Base-by-base conservation (phyloP, 75 land plant species). In the Gnetum montanum region DNA sequence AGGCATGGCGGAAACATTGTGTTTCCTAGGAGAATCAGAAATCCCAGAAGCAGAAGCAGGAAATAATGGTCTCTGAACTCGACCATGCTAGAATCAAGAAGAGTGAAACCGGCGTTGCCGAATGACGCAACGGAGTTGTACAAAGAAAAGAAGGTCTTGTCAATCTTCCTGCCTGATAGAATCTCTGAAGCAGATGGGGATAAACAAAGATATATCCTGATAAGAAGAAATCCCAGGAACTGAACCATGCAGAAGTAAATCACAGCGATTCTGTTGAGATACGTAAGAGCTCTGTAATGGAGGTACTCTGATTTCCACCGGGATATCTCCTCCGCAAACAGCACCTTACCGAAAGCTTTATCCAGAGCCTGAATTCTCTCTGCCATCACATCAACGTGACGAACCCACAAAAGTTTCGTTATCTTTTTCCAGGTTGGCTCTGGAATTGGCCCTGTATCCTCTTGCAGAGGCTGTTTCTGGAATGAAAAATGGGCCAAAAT, bases 281-380 rank as follows among this genome's bases (percentile, higher is more conserved):
- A 55, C 7, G 35, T 31, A 8, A 55, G 12, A 16, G 67, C 68
- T 2, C 43, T 62, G 22, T 56, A 51, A n/a, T n/a, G n/a, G n/a
- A n/a, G n/a, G n/a, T n/a, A n/a, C n/a, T n/a, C n/a, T n/a, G n/a
- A n/a, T n/a, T n/a, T n/a, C n/a, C n/a, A n/a, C n/a, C n/a, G n/a
- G n/a, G n/a, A n/a, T n/a, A n/a, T n/a, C n/a, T n/a, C n/a, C n/a
- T n/a, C n/a, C n/a, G n/a, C n/a, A n/a, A n/a, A n/a, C n/a, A n/a
- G n/a, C n/a, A n/a, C n/a, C n/a, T n/a, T n/a, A n/a, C n/a, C n/a
- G n/a, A n/a, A n/a, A n/a, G n/a, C n/a, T n/a, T n/a, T n/a, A n/a
- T n/a, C n/a, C n/a, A n/a, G n/a, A n/a, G n/a, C n/a, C n/a, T n/a
- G n/a, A n/a, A n/a, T n/a, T n/a, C n/a, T n/a, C n/a, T n/a, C n/a